Percentiles rank a stretch among this genome's conserved stretches.
These are phyloP conservation scores for Bryum argenteum DNA, from an alignment of 225 moss, liverwort and hornwort genomes.

Conservation along the genomic window DNA sequence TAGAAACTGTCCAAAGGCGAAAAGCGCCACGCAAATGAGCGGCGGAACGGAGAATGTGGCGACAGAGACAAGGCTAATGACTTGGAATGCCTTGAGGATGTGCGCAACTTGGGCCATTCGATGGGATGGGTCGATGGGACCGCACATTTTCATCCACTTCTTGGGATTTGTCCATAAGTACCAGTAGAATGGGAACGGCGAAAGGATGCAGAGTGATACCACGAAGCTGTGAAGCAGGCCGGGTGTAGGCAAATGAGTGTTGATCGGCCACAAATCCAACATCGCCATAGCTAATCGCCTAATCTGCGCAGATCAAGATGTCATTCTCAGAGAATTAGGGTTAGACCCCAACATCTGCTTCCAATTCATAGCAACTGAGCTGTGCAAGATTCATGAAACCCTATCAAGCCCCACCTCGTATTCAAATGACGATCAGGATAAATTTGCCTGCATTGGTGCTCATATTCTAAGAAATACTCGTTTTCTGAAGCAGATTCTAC, in stretches of 20 bases:
- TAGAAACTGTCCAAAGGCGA: slow-evolving; percentile 68
- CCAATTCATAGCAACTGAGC: too few species aligned
- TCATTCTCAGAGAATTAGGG: too few species aligned
- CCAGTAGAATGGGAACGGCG: slow-evolving; percentile 79
- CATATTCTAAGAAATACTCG: too few species aligned
- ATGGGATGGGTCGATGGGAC: slow-evolving; percentile 72
- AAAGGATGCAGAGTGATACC: slow-evolving; percentile 45
- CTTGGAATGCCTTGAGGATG: slow-evolving; percentile 63
- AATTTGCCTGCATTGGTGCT: too few species aligned
- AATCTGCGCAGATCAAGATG: slow-evolving; percentile 28
- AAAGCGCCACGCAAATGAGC: slow-evolving; percentile 45
- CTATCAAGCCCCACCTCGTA: too few species aligned
- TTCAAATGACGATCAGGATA: too few species aligned
- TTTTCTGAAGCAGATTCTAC: too few species aligned
- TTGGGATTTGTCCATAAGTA: slow-evolving; percentile 70
- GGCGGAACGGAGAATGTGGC: slow-evolving; percentile 60
- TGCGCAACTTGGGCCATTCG: slow-evolving; percentile 80
- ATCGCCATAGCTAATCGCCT: slow-evolving; percentile 43
- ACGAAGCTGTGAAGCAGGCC: slow-evolving; percentile 49
- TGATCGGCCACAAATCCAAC: slow-evolving; percentile 51
- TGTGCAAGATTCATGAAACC: too few species aligned
- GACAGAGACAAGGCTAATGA: slow-evolving; percentile 57
- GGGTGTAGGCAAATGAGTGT: slow-evolving; percentile 35
- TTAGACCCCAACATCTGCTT: too few species aligned
- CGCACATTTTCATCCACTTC: slow-evolving; percentile 69